Evolutionary conservation across 2,329 filamentous ascomycete genomes (phyloP).

Genomic region (Fusarium goolgardi): DNA sequence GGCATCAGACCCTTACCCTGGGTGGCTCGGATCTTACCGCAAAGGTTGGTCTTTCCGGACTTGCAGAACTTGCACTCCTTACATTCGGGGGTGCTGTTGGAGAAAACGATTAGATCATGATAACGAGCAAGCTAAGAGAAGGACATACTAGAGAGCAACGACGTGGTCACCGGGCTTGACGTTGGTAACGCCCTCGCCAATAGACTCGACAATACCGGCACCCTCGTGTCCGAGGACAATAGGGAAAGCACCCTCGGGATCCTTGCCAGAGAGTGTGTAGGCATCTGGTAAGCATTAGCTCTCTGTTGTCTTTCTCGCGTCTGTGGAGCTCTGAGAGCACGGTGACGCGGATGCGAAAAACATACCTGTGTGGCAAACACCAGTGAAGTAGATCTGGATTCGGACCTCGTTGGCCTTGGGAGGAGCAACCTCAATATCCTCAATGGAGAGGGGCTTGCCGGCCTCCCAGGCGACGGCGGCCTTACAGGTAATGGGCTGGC

Average conservation of each 20-base stretch:
- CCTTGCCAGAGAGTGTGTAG: constrained; percentile 95
- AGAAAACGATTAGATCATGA: constrained; percentile 19
- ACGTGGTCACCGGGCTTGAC: constrained; percentile 96
- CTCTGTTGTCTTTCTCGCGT: neutral
- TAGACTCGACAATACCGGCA: constrained; percentile 90
- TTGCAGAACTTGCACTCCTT: constrained; percentile 99
- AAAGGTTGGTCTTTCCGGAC: constrained; percentile 99
- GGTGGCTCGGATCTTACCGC: constrained; percentile 97
- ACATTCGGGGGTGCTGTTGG: constrained; percentile 88
- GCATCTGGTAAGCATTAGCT: constrained; percentile 69
- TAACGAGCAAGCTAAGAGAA: neutral
- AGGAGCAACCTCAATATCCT: constrained; percentile 91
- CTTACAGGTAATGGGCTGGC: constrained; percentile 93
- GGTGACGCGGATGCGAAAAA: constrained; percentile 13
- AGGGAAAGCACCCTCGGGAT: constrained; percentile 94
- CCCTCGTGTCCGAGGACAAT: constrained; percentile 91
- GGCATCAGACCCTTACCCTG: constrained; percentile 98
- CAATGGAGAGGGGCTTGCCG: constrained; percentile 86
- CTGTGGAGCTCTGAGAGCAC: constrained; percentile 7
- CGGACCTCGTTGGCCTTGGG: constrained; percentile 94
- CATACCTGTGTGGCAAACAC: constrained; percentile 96
- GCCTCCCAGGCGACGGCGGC: constrained; percentile 98
- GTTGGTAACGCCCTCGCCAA: constrained; percentile 93
- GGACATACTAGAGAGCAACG: constrained; percentile 81
- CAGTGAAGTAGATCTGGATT: constrained; percentile 96